These are phyloP conservation scores for Pezicula carpinea DNA, from an alignment of 2,329 filamentous ascomycete genomes.

Conservation along the genomic window DNA sequence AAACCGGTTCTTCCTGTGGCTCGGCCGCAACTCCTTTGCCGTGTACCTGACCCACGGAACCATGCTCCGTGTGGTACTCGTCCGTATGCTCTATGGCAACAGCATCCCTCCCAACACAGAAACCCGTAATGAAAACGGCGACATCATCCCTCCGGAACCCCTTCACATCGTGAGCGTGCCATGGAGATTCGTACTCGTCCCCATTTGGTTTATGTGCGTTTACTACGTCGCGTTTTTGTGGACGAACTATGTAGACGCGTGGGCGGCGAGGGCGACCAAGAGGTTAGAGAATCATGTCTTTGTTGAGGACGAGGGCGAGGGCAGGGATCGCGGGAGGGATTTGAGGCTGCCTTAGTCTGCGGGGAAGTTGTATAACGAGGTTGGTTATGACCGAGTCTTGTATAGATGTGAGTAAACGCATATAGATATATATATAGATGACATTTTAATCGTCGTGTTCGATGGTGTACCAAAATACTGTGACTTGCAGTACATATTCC, in stretches of 20 bases:
- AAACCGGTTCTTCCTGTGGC: conserved; percentile 48
- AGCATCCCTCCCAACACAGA: conserved; percentile 22
- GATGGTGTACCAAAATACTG: no score
- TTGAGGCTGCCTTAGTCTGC: no score
- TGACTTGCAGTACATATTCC: no score
- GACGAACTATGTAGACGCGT: conserved; percentile 46
- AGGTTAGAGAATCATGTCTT: conserved; percentile 13
- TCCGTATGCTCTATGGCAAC: conserved; percentile 50
- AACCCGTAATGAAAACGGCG: conserved; percentile 16
- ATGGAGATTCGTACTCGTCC: conserved; percentile 23
- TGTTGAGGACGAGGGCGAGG: background rate
- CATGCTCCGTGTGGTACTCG: conserved; percentile 51
- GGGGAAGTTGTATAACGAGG: no score
- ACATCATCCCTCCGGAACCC: conserved; percentile 13
- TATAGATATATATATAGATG: no score
- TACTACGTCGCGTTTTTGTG: conserved; percentile 41
- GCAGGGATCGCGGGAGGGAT: no score
- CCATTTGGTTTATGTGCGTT: conserved; percentile 39
- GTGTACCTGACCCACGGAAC: conserved; percentile 58
- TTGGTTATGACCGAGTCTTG: no score
- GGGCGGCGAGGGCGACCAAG: conserved; percentile 36
- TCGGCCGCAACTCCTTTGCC: conserved; percentile 55
- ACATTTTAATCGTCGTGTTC: no score
- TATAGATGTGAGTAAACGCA: no score
- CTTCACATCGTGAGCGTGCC: conserved; percentile 26